These are phyloP conservation scores for Allium fistulosum DNA, from an alignment of 106 monocot genomes.

Conservation along the genomic window DNA sequence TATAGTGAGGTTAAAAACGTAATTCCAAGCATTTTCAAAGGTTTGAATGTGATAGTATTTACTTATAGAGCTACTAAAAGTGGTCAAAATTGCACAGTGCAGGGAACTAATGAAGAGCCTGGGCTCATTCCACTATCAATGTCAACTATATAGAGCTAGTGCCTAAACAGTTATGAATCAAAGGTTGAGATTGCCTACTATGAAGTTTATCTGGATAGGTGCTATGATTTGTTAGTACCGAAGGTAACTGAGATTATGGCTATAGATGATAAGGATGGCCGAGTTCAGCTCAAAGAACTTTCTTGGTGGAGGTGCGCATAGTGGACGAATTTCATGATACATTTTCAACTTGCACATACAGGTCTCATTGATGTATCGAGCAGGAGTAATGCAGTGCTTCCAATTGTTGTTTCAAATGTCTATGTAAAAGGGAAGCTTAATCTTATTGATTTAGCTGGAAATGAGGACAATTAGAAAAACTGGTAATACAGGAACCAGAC, in stretches of 20 bases:
- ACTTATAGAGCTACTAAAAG: slow-evolving; percentile 83
- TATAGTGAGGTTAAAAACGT: slow-evolving; percentile 41
- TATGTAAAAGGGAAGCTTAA: slow-evolving; percentile 71
- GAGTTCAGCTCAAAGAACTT: slow-evolving; percentile 73
- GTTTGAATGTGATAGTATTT: slow-evolving; percentile 66
- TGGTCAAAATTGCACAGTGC: slow-evolving; percentile 95
- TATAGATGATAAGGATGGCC: slow-evolving; percentile 72
- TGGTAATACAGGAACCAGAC: slow-evolving; percentile 68
- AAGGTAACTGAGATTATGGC: slow-evolving; percentile 86
- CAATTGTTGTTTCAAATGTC: slow-evolving; percentile 34
- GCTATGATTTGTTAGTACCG: slow-evolving; percentile 82
- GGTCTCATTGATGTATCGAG: slow-evolving; percentile 85
- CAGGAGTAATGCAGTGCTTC: slow-evolving; percentile 77
- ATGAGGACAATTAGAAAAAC: slow-evolving; percentile 89
- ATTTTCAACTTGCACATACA: slow-evolving; percentile 65
- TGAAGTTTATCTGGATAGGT: slow-evolving; percentile 86
- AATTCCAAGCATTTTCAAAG: slow-evolving; percentile 63
- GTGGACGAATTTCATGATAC: slow-evolving; percentile 57
- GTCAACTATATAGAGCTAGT: slow-evolving; percentile 34
- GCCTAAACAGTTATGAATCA: neutral
- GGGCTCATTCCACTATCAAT: slow-evolving; percentile 68
- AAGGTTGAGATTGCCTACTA: slow-evolving; percentile 71
- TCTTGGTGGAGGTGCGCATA: slow-evolving; percentile 56
- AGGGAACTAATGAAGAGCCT: slow-evolving; percentile 63
- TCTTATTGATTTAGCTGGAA: slow-evolving; percentile 93